These are phyloP conservation scores for Sanghuangporus sanghuang DNA, from an alignment of 1,284 basidiomycete genomes.

Conservation along the genomic window DNA sequence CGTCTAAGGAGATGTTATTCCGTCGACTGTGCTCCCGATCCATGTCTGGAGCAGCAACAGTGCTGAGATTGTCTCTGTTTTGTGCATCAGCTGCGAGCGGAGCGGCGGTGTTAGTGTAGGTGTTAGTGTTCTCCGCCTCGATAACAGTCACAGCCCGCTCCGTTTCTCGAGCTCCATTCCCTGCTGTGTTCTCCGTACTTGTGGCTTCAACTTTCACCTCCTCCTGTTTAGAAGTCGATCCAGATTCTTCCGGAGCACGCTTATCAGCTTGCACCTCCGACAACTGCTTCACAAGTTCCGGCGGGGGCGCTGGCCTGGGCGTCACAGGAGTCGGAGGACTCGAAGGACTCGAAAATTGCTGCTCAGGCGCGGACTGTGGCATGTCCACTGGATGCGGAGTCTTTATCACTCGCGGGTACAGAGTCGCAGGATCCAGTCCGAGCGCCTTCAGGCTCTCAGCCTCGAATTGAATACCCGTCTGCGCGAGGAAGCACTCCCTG, in stretches of 20 bases:
- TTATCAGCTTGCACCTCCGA: background rate
- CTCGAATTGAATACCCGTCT: constrained; percentile 36
- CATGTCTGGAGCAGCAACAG: background rate
- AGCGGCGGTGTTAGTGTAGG: background rate
- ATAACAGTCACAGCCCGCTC: background rate
- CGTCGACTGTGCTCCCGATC: background rate
- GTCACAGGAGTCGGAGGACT: background rate
- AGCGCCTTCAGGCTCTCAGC: constrained; percentile 16
- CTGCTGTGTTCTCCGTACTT: background rate
- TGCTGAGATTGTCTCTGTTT: background rate
- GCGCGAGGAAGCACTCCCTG: constrained; percentile 33
- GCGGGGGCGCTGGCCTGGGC: background rate
- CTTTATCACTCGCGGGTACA: constrained; percentile 11
- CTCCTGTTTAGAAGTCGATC: background rate
- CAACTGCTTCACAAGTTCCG: background rate
- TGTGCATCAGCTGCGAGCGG: background rate
- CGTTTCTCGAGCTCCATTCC: background rate
- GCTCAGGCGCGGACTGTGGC: background rate
- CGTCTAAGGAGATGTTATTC: constrained; percentile 4
- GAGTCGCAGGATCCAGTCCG: constrained; percentile 12
- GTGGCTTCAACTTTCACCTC: background rate
- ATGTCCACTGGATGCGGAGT: background rate
- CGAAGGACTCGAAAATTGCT: background rate
- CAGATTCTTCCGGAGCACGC: background rate
- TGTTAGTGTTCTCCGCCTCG: background rate